A percentile compares a stretch with the other conserved stretches of the same genome.
phyloP scores from a whole-genome alignment of 2,329 filamentous ascomycete species.

The Aspergillus felis region DNA sequence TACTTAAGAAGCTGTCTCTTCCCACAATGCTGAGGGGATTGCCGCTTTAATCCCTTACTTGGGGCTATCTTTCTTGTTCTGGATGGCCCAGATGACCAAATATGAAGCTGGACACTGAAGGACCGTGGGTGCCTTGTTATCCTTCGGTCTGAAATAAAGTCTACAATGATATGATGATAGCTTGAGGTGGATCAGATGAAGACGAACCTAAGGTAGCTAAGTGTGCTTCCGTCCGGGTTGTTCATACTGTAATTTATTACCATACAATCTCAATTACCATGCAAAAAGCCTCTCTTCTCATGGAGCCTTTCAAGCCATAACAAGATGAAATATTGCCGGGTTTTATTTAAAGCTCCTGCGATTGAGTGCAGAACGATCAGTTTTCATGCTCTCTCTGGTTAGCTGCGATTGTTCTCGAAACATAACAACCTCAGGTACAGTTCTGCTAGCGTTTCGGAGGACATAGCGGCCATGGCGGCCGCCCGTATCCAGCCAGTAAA shows the following conservation, averaged over 20 bases:
- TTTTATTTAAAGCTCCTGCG: too few relatives aligned
- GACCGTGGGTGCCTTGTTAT: background rate
- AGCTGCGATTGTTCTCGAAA: background rate
- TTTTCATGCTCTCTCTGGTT: background rate
- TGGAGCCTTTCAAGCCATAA: background rate
- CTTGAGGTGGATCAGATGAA: background rate
- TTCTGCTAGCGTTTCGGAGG: background rate
- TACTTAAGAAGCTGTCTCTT: background rate
- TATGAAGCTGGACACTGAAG: background rate
- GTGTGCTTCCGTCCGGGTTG: background rate
- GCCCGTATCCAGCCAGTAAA: background rate
- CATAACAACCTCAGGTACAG: background rate
- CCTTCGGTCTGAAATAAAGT: background rate
- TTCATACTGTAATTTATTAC: background rate
- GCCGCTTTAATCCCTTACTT: background rate
- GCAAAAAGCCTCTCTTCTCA: background rate
- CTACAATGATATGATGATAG: background rate
- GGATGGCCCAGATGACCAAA: background rate
- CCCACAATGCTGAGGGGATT: background rate
- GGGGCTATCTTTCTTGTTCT: background rate
- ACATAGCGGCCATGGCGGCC: too few relatives aligned
- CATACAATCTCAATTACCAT: background rate
- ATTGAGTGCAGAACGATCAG: background rate
- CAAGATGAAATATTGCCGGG: background rate
- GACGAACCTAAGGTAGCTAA: background rate